phyloP scores from a whole-genome alignment of 371 early-diverging fungal genomes.

The Mucor ambiguus region DNA sequence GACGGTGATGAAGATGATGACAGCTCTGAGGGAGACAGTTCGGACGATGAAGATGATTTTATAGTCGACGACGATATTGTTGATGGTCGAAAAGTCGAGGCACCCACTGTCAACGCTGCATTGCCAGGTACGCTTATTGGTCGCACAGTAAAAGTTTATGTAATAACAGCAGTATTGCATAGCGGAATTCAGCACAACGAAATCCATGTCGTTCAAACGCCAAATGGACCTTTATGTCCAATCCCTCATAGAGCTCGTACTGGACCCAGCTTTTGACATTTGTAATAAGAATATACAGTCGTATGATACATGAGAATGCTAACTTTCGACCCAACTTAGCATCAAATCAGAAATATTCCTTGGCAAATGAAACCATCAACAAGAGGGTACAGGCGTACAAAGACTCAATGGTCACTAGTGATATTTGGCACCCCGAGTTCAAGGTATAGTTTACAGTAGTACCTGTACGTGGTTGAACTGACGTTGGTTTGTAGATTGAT shows the following conservation, averaged over 20 bases:
- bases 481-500: neutral
- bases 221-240: conserved; percentile 23
- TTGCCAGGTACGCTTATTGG: conserved; percentile 13
- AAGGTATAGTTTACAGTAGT: conserved; percentile 17
- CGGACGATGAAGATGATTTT: conserved; percentile 15
- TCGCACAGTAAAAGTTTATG: neutral
- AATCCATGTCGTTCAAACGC: conserved; percentile 14
- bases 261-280: conserved; percentile 7
- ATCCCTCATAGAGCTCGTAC: conserved; percentile 15
- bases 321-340: neutral
- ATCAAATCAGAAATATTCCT: neutral
- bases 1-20: neutral
- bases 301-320: neutral
- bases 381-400: conserved; percentile 25
- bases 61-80: conserved; percentile 30
- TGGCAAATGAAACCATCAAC: conserved; percentile 21
- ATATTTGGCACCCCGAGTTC: conserved; percentile 25
- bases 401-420: conserved; percentile 34
- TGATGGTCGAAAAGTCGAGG: conserved; percentile 15
- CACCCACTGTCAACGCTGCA: neutral
- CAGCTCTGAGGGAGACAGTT: neutral
- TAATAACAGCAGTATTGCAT: neutral
- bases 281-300: neutral
- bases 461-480: neutral
- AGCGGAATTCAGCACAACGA: conserved; percentile 26